A percentile compares a stretch with the other conserved stretches of the same genome.
Evolutionary conservation across 768 basidiomycete species (phyloP).

Genomic region (Dentipellis fragilis): DNA sequence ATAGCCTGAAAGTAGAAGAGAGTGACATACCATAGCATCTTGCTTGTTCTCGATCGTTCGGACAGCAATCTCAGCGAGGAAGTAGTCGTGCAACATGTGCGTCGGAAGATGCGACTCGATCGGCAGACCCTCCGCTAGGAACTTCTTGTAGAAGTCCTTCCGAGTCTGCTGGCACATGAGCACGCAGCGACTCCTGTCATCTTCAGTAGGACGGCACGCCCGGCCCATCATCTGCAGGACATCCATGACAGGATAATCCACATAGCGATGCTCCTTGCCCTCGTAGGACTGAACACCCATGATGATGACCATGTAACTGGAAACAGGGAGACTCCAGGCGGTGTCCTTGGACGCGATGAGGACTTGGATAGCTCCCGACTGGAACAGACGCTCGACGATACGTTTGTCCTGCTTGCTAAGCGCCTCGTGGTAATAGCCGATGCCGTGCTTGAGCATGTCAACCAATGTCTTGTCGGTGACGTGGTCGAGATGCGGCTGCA

Average conservation of each 20-base stretch:
- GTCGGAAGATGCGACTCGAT: conserved; percentile 93
- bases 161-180: conserved; percentile 96
- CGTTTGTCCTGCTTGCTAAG: conserved; percentile 86
- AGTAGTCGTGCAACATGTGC: conserved; percentile 89
- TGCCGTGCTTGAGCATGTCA: conserved; percentile 80
- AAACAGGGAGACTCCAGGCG: conserved; percentile 90
- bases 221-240: conserved; percentile 98
- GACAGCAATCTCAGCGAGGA: conserved; percentile 95
- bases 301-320: conserved; percentile 96
- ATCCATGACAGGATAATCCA: conserved; percentile 97
- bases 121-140: conserved; percentile 92
- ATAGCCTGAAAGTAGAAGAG: neutral
- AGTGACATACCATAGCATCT: conserved; percentile 67
- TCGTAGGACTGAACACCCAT: conserved; percentile 99
- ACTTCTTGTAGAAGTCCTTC: conserved; percentile 99
- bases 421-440: conserved; percentile 95
- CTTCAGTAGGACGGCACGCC: conserved; percentile 87
- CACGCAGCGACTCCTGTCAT: conserved; percentile 86
- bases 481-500: conserved; percentile 84
- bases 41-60: conserved; percentile 99
- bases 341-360: conserved; percentile 95
- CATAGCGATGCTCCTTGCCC: conserved; percentile 95
- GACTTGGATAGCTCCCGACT: conserved; percentile 91
- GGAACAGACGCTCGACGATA: conserved; percentile 87
- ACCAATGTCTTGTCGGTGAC: conserved; percentile 63